Percentiles rank a stretch among this genome's conserved stretches.
These are phyloP conservation scores for Coniophora puteana DNA, from an alignment of 1,284 basidiomycete genomes.

Conservation along the genomic window DNA sequence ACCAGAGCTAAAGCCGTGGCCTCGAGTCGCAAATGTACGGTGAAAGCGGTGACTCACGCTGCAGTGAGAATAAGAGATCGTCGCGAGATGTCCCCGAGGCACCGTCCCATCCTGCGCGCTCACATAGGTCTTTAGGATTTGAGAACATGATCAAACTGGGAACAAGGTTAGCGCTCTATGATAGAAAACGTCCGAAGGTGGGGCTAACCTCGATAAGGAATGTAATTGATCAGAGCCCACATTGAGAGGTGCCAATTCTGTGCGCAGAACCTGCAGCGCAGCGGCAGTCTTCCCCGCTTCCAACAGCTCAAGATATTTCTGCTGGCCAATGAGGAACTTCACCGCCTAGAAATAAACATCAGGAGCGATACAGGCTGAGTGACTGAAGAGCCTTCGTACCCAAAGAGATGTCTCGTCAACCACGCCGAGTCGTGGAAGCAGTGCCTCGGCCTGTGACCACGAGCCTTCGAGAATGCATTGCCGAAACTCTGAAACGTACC, in stretches of 20 bases:
- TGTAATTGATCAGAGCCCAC: slow-evolving; percentile 79
- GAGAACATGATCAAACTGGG: slow-evolving; percentile 88
- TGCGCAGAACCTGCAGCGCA: slow-evolving; percentile 83
- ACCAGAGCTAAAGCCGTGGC: too few relatives aligned
- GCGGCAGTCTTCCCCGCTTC: slow-evolving; percentile 79
- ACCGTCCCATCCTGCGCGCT: slow-evolving; percentile 88
- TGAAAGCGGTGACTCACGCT: slow-evolving; percentile 60
- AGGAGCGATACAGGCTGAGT: slow-evolving; percentile 12
- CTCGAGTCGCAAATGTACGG: not conserved
- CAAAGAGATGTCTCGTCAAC: slow-evolving; percentile 60
- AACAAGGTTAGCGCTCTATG: slow-evolving; percentile 7
- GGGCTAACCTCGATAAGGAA: slow-evolving; percentile 73
- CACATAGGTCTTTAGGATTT: slow-evolving; percentile 78
- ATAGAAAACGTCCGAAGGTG: not conserved
- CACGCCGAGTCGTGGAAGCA: slow-evolving; percentile 68
- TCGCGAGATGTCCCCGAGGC: slow-evolving; percentile 76
- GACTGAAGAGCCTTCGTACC: slow-evolving; percentile 38
- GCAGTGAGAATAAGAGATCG: slow-evolving; percentile 74
- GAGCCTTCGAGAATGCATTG: slow-evolving; percentile 78
- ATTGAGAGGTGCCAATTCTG: slow-evolving; percentile 81
- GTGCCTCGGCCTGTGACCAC: slow-evolving; percentile 80
- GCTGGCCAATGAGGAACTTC: slow-evolving; percentile 85
- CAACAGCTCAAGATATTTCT: slow-evolving; percentile 96
- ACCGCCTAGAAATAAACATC: slow-evolving; percentile 54
- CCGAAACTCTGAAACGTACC: slow-evolving; percentile 79